Base-by-base conservation (phyloP, 768 basidiomycete species). In the Russula sp. region DNA sequence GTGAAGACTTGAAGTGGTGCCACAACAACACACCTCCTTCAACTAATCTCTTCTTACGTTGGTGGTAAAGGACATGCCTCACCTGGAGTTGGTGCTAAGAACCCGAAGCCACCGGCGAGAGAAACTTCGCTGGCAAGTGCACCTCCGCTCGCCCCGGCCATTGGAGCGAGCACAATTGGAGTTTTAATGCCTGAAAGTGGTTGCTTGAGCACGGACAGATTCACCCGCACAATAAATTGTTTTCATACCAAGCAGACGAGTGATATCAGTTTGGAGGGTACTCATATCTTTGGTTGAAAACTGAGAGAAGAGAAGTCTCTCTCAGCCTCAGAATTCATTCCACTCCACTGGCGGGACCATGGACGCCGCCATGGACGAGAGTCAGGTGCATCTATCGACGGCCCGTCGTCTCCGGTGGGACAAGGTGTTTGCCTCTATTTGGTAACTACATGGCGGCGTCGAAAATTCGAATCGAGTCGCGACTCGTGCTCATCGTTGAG, bases 51-150 rank as follows among this genome's bases (percentile, higher is more conserved):
- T 2, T n/a, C 54, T n/a, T 9, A 36, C 10, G 28, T 50, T 11
- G 44, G 57, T 40, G 38, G 61, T 13, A 54, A 56, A 16, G 32
- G 20, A 1, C n/a, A 36, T 48, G 24, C 49, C 69, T 11, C 68
- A 85, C 89, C 86, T 73, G 83, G 79, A 20, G 87, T 85, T 73
- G 83, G 79, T n/a, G 83, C 79, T 0, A 91, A 68, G 72, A 92
- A 91, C 1, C 89, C 91, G 61, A 92, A 86, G 18, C 87, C 91
- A 24, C 92, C 92, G 9, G 77, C 89, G 2, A 80, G 78, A 22
- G 83, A 79, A 36, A 89, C 86, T 60, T 83, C 78, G 5, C 85
- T 84, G 57, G 63, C 73, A 5, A 72, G 67, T 46, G 60, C 55
- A 72, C 86, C 89, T 53, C 87, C 86, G 62, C 83, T 80, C 3